Evolutionary conservation across 306 rosid genomes (phyloP).

Genomic region (Dalbergia cultrata): DNA sequence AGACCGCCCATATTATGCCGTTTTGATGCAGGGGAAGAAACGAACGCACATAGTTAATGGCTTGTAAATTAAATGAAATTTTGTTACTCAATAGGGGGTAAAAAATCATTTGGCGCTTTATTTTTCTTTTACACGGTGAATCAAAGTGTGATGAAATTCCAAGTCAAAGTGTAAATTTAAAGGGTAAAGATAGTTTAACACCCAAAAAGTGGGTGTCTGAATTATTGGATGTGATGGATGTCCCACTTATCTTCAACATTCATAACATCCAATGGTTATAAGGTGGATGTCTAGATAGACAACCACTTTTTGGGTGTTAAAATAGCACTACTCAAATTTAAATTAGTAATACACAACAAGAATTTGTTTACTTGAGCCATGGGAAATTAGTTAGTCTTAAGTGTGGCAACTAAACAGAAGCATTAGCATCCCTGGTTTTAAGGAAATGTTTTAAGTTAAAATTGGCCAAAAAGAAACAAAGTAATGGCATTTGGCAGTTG

Average conservation of each 20-base stretch:
- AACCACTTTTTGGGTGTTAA: too few species aligned
- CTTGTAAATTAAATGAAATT: slow-evolving; percentile 68
- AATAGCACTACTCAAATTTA: too few species aligned
- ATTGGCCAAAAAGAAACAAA: too few species aligned
- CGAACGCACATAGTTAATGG: not conserved
- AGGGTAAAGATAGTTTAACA: too few species aligned
- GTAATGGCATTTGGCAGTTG: too few species aligned
- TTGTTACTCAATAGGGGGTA: slow-evolving; percentile 56
- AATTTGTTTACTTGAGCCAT: not conserved
- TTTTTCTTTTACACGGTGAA: not conserved
- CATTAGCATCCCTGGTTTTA: not conserved
- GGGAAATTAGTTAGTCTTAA: not conserved
- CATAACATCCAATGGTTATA: too few species aligned
- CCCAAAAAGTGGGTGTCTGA: too few species aligned
- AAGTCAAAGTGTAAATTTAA: not conserved
- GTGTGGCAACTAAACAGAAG: not conserved
- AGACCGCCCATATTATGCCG: slow-evolving; percentile 95
- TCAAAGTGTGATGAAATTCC: not conserved
- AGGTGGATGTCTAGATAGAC: too few species aligned
- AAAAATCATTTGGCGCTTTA: slow-evolving; percentile 40
- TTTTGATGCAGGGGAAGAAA: slow-evolving; percentile 54
- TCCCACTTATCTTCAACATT: too few species aligned
- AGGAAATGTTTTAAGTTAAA: too few species aligned
- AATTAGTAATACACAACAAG: too few species aligned
- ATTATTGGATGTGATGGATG: too few species aligned